phyloP scores from a whole-genome alignment of 768 basidiomycete species.

The Serendipita sp. region DNA sequence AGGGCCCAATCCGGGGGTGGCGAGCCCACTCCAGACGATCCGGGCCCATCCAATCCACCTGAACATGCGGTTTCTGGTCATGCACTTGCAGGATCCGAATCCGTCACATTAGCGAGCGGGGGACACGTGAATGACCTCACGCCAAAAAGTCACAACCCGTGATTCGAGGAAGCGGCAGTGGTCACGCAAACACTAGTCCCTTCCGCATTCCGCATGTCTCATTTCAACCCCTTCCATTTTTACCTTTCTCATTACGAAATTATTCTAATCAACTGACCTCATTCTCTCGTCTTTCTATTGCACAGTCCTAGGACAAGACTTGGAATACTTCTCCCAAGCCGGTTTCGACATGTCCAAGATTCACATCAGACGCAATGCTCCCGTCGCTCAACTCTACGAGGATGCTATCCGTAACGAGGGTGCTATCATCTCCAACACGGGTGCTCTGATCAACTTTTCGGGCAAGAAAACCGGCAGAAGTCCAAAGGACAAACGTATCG shows the following conservation, averaged over 20 bases:
- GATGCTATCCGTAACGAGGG: constrained; percentile 98
- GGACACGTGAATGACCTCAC: background rate
- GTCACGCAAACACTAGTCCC: background rate
- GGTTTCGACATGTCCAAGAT: constrained; percentile 99
- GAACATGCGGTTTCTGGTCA: constrained; percentile 6
- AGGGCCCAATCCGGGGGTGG: background rate
- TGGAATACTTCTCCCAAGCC: constrained; percentile 95
- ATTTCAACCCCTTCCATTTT: background rate
- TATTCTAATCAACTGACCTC: background rate
- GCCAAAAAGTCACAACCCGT: background rate
- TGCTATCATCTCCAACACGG: constrained; percentile 89
- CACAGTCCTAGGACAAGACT: constrained; percentile 77
- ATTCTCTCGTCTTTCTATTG: background rate
- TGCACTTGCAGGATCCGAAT: background rate
- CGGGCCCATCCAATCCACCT: constrained; percentile 34
- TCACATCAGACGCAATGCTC: constrained; percentile 86
- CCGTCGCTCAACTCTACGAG: constrained; percentile 83
- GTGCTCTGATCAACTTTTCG: constrained; percentile 98
- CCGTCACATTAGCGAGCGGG: background rate
- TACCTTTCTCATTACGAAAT: constrained; percentile 7
- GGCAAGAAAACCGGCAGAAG: constrained; percentile 97
- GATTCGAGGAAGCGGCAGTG: background rate
- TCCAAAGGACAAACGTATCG: constrained; percentile 99
- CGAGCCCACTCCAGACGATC: constrained; percentile 14
- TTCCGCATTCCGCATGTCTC: background rate